Evolutionary conservation across 2,329 filamentous ascomycete species (phyloP), one percentile per base, ranked within the genome.

Genomic region (Arthrobotrys conoides): DNA sequence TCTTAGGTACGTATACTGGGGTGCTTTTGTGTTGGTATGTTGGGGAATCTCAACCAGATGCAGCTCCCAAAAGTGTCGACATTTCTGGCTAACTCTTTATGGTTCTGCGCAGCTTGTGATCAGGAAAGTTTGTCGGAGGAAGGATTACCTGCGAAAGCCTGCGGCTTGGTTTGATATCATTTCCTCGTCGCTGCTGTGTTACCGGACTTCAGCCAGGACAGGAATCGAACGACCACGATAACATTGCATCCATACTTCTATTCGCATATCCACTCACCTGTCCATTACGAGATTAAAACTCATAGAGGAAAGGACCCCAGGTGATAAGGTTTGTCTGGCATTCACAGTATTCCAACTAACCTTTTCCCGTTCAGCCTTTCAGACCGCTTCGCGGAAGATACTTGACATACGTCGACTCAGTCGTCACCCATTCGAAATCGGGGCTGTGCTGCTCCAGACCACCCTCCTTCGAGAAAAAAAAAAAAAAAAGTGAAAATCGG

Each of bases 11-110:
- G 36, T 14, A 38, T 38, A 33, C 12, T n/a, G 16, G 3, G 48
- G 24, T 14, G 10, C 38, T 65, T 65, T 68, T 77, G 73, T 71
- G 73, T 77, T 77, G 73, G 41, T 46, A 77, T 66, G 72, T 71
- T 65, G 64, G 49, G 33, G 41, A 41, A 48, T 68, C 22, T 22
- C 41, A 9, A 63, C 38, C 38, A 16, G 33, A 38, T 72, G 48
- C 49, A 24, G 20, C 20, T 27, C 20, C 53, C n/a, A 59, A 59
- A 38, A 59, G 33, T 20, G n/a, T n/a, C 24, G 33, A 59, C 33
- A 5, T 38, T 61, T 44, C 18, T 44, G 14, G 16, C 57, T 61
- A 61, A 27, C 36, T 44, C 36, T 44, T 44, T 61, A 9, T 5
- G 36, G 57, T 41, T 24, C 57, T n/a, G 16, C 36, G 57, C 57